Percentiles rank a stretch among this genome's conserved stretches.
Evolutionary conservation across 257 asterid species (phyloP).

Genomic region (Salvia hispanica): DNA sequence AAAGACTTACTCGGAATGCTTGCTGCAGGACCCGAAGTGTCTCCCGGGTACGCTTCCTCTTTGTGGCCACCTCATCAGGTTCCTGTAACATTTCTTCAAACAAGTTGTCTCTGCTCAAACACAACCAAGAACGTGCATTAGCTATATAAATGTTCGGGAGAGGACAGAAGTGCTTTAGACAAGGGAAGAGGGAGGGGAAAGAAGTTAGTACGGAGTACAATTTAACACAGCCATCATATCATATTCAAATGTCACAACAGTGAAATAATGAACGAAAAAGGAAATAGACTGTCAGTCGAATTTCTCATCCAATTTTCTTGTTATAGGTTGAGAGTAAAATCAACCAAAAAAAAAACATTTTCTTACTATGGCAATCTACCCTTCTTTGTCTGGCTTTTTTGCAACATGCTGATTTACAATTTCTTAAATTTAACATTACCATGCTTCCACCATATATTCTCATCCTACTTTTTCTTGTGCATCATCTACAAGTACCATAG

Average conservation of each 20-base stretch:
- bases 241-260: slow-evolving; percentile 1
- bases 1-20: slow-evolving; percentile 78
- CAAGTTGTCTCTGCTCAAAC: slow-evolving; percentile 72
- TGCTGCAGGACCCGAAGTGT: slow-evolving; percentile 86
- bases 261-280: neutral
- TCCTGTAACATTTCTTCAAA: slow-evolving; percentile 96
- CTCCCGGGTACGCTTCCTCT: slow-evolving; percentile 91
- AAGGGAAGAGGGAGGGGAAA: no score
- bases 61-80: slow-evolving; percentile 86
- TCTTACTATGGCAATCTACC: slow-evolving; percentile 11
- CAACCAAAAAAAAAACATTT: no score
- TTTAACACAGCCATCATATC: neutral
- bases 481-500: slow-evolving; percentile 1
- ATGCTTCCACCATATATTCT: slow-evolving; percentile 4
- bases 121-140: slow-evolving; percentile 31
- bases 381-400: neutral
- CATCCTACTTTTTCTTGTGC: slow-evolving; percentile 8
- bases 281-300: neutral
- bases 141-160: neutral
- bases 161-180: no score
- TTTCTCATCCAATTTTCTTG: neutral
- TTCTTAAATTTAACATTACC: neutral
- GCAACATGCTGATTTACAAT: neutral
- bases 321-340: no score
- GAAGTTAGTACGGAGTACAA: no score